A percentile compares a stretch with the other conserved stretches of the same genome.
phyloP scores from a whole-genome alignment of 2,329 filamentous ascomycete genomes.

The Aspergillus terreus region DNA sequence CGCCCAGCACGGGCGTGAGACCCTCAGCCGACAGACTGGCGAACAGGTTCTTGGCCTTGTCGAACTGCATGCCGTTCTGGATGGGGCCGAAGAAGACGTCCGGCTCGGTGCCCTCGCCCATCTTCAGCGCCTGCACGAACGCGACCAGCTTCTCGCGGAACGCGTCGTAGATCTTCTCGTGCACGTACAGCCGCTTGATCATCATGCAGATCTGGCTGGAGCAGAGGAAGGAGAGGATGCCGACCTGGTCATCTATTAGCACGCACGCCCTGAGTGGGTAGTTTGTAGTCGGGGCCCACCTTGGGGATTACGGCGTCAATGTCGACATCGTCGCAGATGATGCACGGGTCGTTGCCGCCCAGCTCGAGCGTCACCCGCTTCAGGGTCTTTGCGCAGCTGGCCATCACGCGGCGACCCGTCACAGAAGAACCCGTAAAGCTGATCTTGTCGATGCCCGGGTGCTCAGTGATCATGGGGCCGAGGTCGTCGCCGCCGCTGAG shows the following conservation, averaged over 20 bases:
- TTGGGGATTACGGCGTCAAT: slow-evolving; percentile 43
- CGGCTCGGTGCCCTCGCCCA: slow-evolving; percentile 39
- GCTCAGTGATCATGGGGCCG: slow-evolving; percentile 53
- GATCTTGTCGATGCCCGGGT: slow-evolving; percentile 55
- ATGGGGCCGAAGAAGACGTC: slow-evolving; percentile 56
- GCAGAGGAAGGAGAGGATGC: slow-evolving; percentile 49
- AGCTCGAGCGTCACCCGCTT: slow-evolving; percentile 54
- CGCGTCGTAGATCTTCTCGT: slow-evolving; percentile 56
- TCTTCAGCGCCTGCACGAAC: slow-evolving; percentile 41
- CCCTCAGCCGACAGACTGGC: slow-evolving; percentile 53
- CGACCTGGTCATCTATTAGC: slow-evolving; percentile 32
- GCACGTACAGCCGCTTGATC: slow-evolving; percentile 59
- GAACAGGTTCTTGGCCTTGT: slow-evolving; percentile 56
- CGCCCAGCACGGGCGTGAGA: slow-evolving; percentile 51
- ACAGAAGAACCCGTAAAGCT: slow-evolving; percentile 56
- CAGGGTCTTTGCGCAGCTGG: slow-evolving; percentile 48
- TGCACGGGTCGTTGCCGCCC: slow-evolving; percentile 55
- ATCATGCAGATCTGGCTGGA: slow-evolving; percentile 55
- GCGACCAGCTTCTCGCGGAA: slow-evolving; percentile 49
- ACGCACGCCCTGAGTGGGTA: background rate
- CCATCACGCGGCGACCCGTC: slow-evolving; percentile 51
- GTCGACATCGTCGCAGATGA: slow-evolving; percentile 53
- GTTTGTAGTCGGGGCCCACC: slow-evolving; percentile 9
- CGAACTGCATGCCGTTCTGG: slow-evolving; percentile 63
- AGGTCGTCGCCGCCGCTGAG: slow-evolving; percentile 54